These are phyloP conservation scores for Cladosporium sphaerospermum DNA, from an alignment of 2,329 filamentous ascomycete genomes.

Conservation along the genomic window DNA sequence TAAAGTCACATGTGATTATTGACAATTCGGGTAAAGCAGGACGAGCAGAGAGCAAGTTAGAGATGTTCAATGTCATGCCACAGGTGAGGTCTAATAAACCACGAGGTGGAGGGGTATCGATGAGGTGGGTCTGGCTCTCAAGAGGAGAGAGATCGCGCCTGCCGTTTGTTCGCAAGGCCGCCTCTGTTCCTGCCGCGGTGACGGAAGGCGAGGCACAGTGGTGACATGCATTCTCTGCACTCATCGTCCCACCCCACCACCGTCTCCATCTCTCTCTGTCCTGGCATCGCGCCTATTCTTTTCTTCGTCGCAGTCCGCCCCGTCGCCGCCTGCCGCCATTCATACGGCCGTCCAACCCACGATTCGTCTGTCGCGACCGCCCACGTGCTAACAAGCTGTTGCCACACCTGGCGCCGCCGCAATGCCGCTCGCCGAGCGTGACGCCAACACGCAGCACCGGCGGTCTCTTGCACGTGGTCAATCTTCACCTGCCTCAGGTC, in stretches of 20 bases:
- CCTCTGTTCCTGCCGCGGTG: not conserved
- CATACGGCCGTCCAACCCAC: not conserved
- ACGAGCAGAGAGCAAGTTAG: too few relatives aligned
- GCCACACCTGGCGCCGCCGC: conserved; percentile 2
- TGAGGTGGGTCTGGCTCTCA: not conserved
- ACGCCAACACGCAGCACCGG: conserved; percentile 18
- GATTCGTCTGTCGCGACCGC: not conserved
- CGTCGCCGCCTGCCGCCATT: not conserved
- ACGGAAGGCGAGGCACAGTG: not conserved
- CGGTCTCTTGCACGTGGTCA: conserved; percentile 13
- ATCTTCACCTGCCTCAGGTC: conserved; percentile 12
- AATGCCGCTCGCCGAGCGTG: conserved; percentile 22
- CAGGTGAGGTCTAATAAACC: too few relatives aligned
- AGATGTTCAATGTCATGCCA: too few relatives aligned
- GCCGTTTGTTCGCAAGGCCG: not conserved
- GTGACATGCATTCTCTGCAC: not conserved
- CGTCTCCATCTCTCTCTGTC: not conserved
- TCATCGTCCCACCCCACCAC: too few relatives aligned
- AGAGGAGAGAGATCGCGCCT: not conserved
- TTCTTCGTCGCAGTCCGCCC: not conserved
- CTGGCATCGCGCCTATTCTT: not conserved
- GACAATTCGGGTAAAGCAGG: too few relatives aligned
- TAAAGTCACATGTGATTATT: too few relatives aligned
- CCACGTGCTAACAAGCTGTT: not conserved
- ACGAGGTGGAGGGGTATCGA: not conserved